A percentile compares a stretch with the other conserved stretches of the same genome.
These are phyloP conservation scores for Leccinum uliginosum DNA, from an alignment of 768 basidiomycete genomes.

Conservation along the genomic window DNA sequence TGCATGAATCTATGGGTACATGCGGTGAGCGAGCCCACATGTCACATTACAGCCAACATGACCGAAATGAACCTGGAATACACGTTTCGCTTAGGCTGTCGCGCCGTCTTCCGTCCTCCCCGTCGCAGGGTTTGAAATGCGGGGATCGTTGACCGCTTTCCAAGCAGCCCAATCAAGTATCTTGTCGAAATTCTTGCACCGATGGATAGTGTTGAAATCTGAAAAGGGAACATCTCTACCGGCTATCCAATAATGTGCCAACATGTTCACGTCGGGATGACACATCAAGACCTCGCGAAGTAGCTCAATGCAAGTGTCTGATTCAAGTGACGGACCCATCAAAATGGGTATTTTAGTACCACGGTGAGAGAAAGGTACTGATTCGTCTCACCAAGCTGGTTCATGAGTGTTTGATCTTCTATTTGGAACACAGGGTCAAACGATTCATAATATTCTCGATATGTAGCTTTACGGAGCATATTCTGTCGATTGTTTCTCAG, in stretches of 20 bases:
- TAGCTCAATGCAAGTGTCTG: background rate
- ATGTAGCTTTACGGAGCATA: slow-evolving; percentile 7
- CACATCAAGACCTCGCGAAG: background rate
- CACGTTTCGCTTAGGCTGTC: background rate
- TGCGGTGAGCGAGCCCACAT: too few relatives aligned
- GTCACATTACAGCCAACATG: too few relatives aligned
- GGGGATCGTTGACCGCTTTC: background rate
- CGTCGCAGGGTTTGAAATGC: background rate
- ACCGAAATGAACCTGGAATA: too few relatives aligned
- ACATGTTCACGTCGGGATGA: background rate
- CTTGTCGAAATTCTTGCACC: slow-evolving; percentile 70
- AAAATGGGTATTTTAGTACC: too few relatives aligned
- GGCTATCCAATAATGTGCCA: slow-evolving; percentile 7
- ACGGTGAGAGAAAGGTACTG: too few relatives aligned
- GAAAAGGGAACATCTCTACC: background rate
- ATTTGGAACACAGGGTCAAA: slow-evolving; percentile 1
- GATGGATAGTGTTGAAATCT: slow-evolving; percentile 6
- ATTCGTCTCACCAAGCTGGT: slow-evolving; percentile 3
- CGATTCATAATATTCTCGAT: background rate
- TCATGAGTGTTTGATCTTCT: background rate
- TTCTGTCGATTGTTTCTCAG: background rate
- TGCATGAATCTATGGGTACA: too few relatives aligned
- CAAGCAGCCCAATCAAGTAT: slow-evolving; percentile 74
- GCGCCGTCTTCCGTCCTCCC: background rate
- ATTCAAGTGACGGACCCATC: background rate